Evolutionary conservation across 495 filamentous ascomycete genomes (phyloP), one percentile per base, ranked within the genome.

Genomic region (Penicillium dipodomyicola): DNA sequence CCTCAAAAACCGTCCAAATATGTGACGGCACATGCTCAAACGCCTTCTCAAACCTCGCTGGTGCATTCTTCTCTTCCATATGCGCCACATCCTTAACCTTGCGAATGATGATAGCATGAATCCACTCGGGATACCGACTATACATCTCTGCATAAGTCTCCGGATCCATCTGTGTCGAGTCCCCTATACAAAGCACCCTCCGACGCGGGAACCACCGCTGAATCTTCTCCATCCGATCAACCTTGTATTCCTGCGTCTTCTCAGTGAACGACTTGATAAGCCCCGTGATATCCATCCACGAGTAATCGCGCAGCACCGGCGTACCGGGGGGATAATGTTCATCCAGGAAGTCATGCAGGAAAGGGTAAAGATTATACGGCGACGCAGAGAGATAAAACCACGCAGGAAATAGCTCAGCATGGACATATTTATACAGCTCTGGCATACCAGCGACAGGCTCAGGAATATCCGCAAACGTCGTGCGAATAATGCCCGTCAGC

Each of bases 341-440:
- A 52, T 86, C 72, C 0, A 90, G 73, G 77, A 97, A 79, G 0
- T 75, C 62, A 56, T 78, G 83, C n/a, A 97, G 82, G 74, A 96
- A 95, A 2, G 88, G 85, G 69, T 96, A 96, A 4, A 97, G 82
- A 59, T 96, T 96, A 77, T 97, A 96, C 1, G 93, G 93, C 3
- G 91, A 96, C 2, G 93, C 93, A 5, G 90, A 95, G 48, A 97
- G 83, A 72, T 97, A 97, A 72, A 94, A 96, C 82, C 87, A 96
- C 1, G 89, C 80, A 10, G 93, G 87, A 3, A 73, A 67, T 4
- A 88, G 78, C 51, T 80, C 60, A 11, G 72, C 67, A 47, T 84
- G 74, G 27, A 94, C 77, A 52, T 84, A 73, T 20, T 64, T 61
- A 72, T 97, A 97, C 3, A 96, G 76, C 63, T 90, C 84, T 0